Evolutionary conservation across 495 filamentous ascomycete species (phyloP), one percentile per base, ranked within the genome.

Genomic region (Arthonia radiata): DNA sequence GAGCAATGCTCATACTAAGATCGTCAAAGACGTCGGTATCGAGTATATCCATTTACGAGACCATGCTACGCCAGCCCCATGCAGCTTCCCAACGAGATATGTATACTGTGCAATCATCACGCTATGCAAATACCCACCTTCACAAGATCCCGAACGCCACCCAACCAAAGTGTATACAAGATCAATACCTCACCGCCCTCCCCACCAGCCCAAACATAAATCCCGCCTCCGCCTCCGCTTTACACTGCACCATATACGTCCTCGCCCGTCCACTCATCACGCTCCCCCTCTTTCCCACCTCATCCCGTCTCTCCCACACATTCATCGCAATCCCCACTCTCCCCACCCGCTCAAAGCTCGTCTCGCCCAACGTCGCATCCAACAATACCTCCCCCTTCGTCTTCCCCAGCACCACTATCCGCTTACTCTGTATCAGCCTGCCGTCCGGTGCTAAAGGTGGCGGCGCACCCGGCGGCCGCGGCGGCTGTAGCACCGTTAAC

Each of bases 221-320:
- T n/a, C n/a, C n/a, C n/a, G n/a, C n/a, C n/a, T n/a, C n/a, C n/a
- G n/a, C n/a, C n/a, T n/a, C n/a, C n/a, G n/a, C n/a, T n/a, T n/a
- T n/a, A n/a, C n/a, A n/a, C 49, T 86, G 77, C 31, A 92, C 68
- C 58, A 82, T 79, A 58, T 74, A 91, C 25, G 81, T 71, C 27
- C 57, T 67, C 18, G 67, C 71, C 32, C 59, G 63, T 6, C 71
- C 73, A 3, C 56, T 61, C 11, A 42, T 52, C 1, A 90, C 67
- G 14, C 72, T 75, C 3, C 86, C 86, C 19, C 59, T 56, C 27
- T 67, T 56, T 1, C 67, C 64, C 16, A 67, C 65, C 1, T 57
- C 50, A 7, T 76, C 77, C 11, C 6, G 19, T 22, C 11, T 11
- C 40, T 83, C 73, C 63, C 80, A 79, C 7, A 94, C 70, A 30